These are phyloP conservation scores for Salvia sclarea DNA, from an alignment of 305 asterid species.

Conservation along the genomic window DNA sequence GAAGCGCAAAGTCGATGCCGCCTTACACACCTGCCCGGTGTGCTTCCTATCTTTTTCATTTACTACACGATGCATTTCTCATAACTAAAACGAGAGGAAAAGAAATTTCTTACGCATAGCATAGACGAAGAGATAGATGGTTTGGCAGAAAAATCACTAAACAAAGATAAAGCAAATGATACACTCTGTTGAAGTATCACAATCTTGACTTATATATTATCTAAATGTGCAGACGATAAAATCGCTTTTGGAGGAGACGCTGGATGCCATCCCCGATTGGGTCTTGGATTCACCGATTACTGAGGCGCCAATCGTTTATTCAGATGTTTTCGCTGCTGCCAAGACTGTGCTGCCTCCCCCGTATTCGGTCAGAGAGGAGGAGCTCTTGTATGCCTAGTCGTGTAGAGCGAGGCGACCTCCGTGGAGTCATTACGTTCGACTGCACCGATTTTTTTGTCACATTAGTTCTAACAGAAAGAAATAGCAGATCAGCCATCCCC, in stretches of 20 bases:
- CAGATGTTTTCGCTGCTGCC: constrained; percentile 55
- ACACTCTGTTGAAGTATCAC: not conserved
- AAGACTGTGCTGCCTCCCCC: constrained; percentile 70
- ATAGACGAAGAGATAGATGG: not conserved
- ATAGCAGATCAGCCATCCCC: not conserved
- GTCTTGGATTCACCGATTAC: constrained; percentile 72
- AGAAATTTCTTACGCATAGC: not conserved
- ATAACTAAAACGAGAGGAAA: not conserved
- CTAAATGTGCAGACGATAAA: constrained; percentile 57
- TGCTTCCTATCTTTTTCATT: constrained; percentile 20
- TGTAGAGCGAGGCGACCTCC: not conserved
- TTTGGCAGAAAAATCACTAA: not conserved
- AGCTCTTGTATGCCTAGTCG: constrained; percentile 59
- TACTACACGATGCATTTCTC: not conserved
- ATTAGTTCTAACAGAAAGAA: not conserved
- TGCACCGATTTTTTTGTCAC: constrained; percentile 19
- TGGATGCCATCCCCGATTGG: constrained; percentile 65
- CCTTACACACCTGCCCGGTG: constrained; percentile 68
- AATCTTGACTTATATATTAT: constrained; percentile 16
- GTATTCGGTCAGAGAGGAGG: constrained; percentile 56
- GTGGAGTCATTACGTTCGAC: constrained; percentile 2
- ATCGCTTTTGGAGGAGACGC: constrained; percentile 71
- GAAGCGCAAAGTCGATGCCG: constrained; percentile 94
- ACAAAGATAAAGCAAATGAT: too few relatives aligned
- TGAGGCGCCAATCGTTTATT: constrained; percentile 39